Conservation (phyloP, 306 rosid genomes). For the Lotus japonicus region DNA sequence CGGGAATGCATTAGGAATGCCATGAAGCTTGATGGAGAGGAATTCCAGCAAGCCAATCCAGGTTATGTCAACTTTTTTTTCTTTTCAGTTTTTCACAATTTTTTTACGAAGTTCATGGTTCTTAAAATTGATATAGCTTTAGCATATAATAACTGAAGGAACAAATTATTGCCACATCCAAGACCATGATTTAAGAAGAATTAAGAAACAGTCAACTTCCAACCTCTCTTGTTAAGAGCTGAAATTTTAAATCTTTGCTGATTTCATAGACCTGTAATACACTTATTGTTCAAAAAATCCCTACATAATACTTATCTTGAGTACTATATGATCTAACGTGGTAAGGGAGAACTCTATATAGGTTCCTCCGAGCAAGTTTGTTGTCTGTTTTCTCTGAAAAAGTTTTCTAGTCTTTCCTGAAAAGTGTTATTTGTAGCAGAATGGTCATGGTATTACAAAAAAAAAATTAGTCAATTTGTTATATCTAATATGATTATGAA, state of each 20-base stretch:
- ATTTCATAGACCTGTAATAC: neutral
- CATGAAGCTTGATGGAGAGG: constrained; percentile 40
- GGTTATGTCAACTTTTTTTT: constrained; percentile 38
- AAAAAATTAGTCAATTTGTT: neutral
- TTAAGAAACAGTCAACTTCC: constrained; percentile 7
- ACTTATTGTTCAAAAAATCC: neutral
- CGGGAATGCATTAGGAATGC: constrained; percentile 36
- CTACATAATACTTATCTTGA: neutral
- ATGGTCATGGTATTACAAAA: neutral
- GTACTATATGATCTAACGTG: neutral
- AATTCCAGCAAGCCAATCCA: constrained; percentile 38
- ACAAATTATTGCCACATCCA: neutral
- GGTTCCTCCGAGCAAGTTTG: no score
- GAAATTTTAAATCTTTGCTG: neutral
- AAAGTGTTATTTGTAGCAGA: neutral
- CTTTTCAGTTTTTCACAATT: neutral
- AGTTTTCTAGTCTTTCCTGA: neutral
- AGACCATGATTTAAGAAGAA: neutral
- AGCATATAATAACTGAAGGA: neutral
- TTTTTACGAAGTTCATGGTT: neutral
- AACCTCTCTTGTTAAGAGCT: neutral
- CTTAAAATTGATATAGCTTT: constrained; percentile 6
- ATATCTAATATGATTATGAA: neutral
- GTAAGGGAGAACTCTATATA: neutral
- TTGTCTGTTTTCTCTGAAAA: no score